Conservation (phyloP, 2,329 filamentous ascomycete genomes). For the Pseudocercospora ulei region DNA sequence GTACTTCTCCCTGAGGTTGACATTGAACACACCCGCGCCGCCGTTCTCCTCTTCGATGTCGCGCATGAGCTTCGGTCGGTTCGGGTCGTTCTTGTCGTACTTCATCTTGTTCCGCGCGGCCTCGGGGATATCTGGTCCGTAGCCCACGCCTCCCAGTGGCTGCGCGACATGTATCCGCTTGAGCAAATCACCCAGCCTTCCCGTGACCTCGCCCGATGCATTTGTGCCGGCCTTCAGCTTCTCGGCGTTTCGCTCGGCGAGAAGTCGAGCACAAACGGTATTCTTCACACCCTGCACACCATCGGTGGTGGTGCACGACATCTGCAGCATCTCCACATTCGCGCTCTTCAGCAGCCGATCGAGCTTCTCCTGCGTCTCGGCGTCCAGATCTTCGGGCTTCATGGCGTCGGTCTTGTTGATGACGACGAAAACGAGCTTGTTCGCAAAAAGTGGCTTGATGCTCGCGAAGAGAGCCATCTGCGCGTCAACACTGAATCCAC, state of each 20-base stretch:
- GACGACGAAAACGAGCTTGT: constrained; percentile 93
- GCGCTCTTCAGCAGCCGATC: constrained; percentile 72
- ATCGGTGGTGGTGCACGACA: constrained; percentile 90
- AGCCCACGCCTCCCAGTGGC: constrained; percentile 69
- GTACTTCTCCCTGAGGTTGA: constrained; percentile 83
- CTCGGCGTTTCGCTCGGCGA: constrained; percentile 86
- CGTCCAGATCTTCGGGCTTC: constrained; percentile 74
- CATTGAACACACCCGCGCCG: constrained; percentile 89
- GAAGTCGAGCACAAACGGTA: constrained; percentile 79
- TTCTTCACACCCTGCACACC: constrained; percentile 94
- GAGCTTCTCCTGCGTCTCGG: constrained; percentile 65
- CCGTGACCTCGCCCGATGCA: constrained; percentile 61
- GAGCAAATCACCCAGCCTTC: constrained; percentile 80
- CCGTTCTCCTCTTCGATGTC: constrained; percentile 88
- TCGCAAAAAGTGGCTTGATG: constrained; percentile 92
- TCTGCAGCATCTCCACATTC: constrained; percentile 84
- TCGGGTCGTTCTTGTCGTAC: constrained; percentile 83
- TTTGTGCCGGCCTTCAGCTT: constrained; percentile 87
- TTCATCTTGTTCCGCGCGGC: constrained; percentile 70
- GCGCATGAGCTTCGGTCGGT: constrained; percentile 66
- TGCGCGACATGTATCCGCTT: constrained; percentile 94
- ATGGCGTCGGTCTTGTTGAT: constrained; percentile 97
- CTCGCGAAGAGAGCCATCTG: constrained; percentile 93
- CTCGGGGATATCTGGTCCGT: constrained; percentile 69
- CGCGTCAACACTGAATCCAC: constrained; percentile 82